A percentile compares a stretch with the other conserved stretches of the same genome.
phyloP scores from a whole-genome alignment of 2,329 filamentous ascomycete genomes.

The Aspergillus phoenicis region DNA sequence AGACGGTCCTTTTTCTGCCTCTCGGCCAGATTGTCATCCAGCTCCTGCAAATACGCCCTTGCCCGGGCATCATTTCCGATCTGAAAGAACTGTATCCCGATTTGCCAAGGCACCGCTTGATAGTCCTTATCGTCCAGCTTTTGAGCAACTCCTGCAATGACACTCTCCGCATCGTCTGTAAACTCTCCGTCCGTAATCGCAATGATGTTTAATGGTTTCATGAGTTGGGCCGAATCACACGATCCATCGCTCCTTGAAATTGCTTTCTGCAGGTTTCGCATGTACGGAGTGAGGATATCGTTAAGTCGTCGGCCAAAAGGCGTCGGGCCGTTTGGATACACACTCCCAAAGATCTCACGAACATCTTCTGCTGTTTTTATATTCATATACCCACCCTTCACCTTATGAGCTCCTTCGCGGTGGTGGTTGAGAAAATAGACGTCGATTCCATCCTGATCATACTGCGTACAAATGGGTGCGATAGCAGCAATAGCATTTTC shows the following conservation, averaged over 20 bases:
- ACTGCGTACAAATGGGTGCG: slow-evolving; percentile 75
- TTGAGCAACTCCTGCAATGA: slow-evolving; percentile 68
- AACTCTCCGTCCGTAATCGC: slow-evolving; percentile 88
- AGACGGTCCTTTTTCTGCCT: slow-evolving; percentile 50
- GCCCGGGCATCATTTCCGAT: slow-evolving; percentile 75
- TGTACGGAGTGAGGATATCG: slow-evolving; percentile 72
- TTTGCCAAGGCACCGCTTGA: slow-evolving; percentile 73
- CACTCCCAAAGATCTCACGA: slow-evolving; percentile 67
- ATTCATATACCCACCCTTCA: slow-evolving; percentile 63
- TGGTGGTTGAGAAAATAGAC: slow-evolving; percentile 83
- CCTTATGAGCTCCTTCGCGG: slow-evolving; percentile 40
- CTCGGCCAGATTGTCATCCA: slow-evolving; percentile 74
- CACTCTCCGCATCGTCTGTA: slow-evolving; percentile 73
- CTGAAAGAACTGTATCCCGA: slow-evolving; percentile 96
- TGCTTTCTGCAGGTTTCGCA: slow-evolving; percentile 56
- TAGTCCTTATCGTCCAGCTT: slow-evolving; percentile 53
- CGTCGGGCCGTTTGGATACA: slow-evolving; percentile 68
- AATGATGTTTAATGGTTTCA: slow-evolving; percentile 87
- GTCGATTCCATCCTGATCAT: slow-evolving; percentile 85
- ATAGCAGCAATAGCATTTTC: slow-evolving; percentile 70
- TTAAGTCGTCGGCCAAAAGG: slow-evolving; percentile 73
- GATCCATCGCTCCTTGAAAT: slow-evolving; percentile 37
- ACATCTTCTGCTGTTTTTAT: slow-evolving; percentile 63
- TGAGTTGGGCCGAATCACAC: slow-evolving; percentile 29
- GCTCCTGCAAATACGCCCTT: slow-evolving; percentile 63